A percentile compares a stretch with the other conserved stretches of the same genome.
phyloP scores from a whole-genome alignment of 108 stramenopile species.

The Poteriospumella lacustris region DNA sequence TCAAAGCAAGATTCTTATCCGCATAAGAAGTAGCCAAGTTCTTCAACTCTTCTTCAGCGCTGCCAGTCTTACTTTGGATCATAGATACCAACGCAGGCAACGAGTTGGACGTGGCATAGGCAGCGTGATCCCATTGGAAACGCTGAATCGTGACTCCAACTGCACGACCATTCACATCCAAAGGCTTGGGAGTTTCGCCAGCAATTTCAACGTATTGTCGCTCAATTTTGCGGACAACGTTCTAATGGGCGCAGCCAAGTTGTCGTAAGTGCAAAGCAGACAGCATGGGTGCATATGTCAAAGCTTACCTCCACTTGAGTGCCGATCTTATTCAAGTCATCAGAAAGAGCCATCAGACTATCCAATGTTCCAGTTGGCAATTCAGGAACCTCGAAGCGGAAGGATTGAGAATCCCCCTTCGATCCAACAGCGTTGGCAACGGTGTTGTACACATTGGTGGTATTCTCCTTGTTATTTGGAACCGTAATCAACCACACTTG shows the following conservation, averaged over 20 bases:
- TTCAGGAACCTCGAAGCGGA: not conserved
- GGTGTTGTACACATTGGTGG: not conserved
- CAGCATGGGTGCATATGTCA: not conserved
- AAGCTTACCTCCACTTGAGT: constrained; percentile 26
- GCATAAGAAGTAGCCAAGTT: constrained; percentile 65
- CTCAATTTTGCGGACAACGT: constrained; percentile 80
- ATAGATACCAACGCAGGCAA: constrained; percentile 73
- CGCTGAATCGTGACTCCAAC: constrained; percentile 72
- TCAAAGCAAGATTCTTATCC: constrained; percentile 62
- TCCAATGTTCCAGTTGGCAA: constrained; percentile 2
- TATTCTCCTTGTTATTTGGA: constrained; percentile 11
- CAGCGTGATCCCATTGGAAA: constrained; percentile 89
- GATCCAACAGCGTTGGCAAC: too few relatives aligned
- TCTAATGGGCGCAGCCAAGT: constrained; percentile 29
- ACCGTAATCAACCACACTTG: constrained; percentile 22
- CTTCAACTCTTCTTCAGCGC: constrained; percentile 82
- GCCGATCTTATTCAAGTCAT: constrained; percentile 70
- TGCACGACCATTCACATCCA: constrained; percentile 74
- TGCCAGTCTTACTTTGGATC: constrained; percentile 67
- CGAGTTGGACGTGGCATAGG: constrained; percentile 73
- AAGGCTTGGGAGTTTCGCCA: constrained; percentile 56
- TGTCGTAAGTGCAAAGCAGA: not conserved
- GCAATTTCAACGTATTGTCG: constrained; percentile 67
- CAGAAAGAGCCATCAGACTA: constrained; percentile 56
- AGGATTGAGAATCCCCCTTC: not conserved